Conservation (phyloP, 2,329 filamentous ascomycete genomes). For the Gaeumannomyces tritici region DNA sequence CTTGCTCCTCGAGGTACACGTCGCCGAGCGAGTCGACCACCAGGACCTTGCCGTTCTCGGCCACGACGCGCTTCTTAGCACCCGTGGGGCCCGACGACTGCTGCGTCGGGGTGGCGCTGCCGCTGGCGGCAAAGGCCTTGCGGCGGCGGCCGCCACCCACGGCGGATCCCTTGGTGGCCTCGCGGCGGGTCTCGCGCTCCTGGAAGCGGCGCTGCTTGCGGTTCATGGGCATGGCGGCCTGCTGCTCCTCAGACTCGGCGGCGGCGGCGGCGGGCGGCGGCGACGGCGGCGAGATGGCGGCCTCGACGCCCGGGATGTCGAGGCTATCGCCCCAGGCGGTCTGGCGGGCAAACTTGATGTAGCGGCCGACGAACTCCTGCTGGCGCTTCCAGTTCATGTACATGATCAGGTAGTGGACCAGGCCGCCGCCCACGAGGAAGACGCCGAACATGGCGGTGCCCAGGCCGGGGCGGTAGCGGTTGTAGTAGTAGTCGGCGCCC, state of each 20-base stretch:
- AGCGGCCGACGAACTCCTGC: slow-evolving; percentile 81
- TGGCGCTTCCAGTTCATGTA: slow-evolving; percentile 84
- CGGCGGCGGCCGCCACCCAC: slow-evolving; percentile 25
- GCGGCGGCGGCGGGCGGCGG: slow-evolving; percentile 31
- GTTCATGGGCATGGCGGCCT: slow-evolving; percentile 54
- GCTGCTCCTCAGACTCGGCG: slow-evolving; percentile 28
- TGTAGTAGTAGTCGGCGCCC: slow-evolving; percentile 97
- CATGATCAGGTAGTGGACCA: slow-evolving; percentile 76
- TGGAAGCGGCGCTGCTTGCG: slow-evolving; percentile 80
- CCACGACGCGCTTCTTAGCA: slow-evolving; percentile 76
- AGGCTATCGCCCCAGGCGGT: slow-evolving; percentile 84
- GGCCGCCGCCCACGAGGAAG: slow-evolving; percentile 75
- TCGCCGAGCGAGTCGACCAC: slow-evolving; percentile 88
- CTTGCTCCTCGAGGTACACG: slow-evolving; percentile 88
- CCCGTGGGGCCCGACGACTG: slow-evolving; percentile 52
- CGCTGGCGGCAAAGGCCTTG: slow-evolving; percentile 25
- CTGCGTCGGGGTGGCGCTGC: slow-evolving; percentile 44
- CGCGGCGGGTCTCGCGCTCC: slow-evolving; percentile 73
- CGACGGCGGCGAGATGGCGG: slow-evolving; percentile 27
- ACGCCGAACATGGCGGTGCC: slow-evolving; percentile 75
- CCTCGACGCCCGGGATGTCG: slow-evolving; percentile 53
- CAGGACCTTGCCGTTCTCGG: slow-evolving; percentile 90
- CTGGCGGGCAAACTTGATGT: slow-evolving; percentile 80
- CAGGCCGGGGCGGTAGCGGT: slow-evolving; percentile 81
- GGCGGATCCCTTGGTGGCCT: slow-evolving; percentile 45